phyloP scores from a whole-genome alignment of 2,329 filamentous ascomycete genomes.

The Phaeosphaeriaceae sp. region DNA sequence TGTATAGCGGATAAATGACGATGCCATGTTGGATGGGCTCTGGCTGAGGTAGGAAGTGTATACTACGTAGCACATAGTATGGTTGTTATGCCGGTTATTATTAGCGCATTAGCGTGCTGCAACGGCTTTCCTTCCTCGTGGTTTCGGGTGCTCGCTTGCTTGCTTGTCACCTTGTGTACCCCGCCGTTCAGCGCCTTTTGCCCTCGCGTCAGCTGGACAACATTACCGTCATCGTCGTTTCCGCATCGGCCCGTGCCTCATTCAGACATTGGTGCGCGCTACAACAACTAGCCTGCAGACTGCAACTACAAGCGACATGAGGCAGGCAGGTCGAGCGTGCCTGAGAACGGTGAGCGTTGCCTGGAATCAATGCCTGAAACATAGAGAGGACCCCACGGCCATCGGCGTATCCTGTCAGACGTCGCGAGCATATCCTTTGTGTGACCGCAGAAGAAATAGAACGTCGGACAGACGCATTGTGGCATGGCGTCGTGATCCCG shows the following conservation, averaged over 20 bases:
- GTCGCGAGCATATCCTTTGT: constrained; percentile 4
- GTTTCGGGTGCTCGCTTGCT: constrained; percentile 17
- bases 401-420: constrained; percentile 4
- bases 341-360: constrained; percentile 2
- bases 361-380: not conserved
- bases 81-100: constrained; percentile 10
- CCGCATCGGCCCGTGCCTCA: constrained; percentile 2
- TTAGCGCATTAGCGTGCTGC: constrained; percentile 14
- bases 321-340: not conserved
- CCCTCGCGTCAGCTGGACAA: constrained; percentile 8
- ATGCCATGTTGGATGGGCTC: not conserved
- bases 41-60: not conserved
- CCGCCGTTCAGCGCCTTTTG: constrained; percentile 8
- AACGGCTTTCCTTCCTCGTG: constrained; percentile 23
- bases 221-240: constrained; percentile 2
- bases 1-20: not conserved
- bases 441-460: constrained; percentile 2
- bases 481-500: constrained; percentile 7
- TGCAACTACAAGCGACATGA: not conserved
- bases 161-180: constrained; percentile 11
- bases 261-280: not conserved
- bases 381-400: constrained; percentile 3
- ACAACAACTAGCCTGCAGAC: not conserved
- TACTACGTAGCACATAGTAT: not conserved
- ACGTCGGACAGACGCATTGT: constrained; percentile 7